Conservation (phyloP, 202 grass and related monocot genomes). For the Elaeis oleifera region DNA sequence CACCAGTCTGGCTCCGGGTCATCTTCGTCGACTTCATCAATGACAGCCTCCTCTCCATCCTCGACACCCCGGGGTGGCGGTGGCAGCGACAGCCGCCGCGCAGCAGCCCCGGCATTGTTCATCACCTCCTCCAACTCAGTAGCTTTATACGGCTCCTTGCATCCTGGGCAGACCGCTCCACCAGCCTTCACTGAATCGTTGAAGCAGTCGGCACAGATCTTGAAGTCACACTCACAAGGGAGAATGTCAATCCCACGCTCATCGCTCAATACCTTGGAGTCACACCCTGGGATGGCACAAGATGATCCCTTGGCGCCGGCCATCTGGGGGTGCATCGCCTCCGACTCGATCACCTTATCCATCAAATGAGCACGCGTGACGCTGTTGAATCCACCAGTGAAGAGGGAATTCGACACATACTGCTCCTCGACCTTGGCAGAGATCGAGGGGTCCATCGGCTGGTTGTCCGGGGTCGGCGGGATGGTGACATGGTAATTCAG, state of each 20-base stretch:
- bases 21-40: conserved; percentile 64
- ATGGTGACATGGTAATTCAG: conserved; percentile 78
- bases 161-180: conserved; percentile 67
- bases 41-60: conserved; percentile 71
- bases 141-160: conserved; percentile 80
- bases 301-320: conserved; percentile 84
- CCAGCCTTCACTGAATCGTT: conserved; percentile 68
- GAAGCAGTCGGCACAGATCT: conserved; percentile 84
- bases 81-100: conserved; percentile 26
- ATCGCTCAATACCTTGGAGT: conserved; percentile 81
- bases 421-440: conserved; percentile 88
- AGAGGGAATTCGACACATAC: conserved; percentile 89
- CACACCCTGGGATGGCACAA: conserved; percentile 67
- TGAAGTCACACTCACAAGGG: conserved; percentile 88
- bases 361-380: conserved; percentile 81
- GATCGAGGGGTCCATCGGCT: conserved; percentile 80
- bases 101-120: conserved; percentile 12
- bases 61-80: conserved; percentile 47
- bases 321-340: conserved; percentile 84
- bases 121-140: conserved; percentile 71
- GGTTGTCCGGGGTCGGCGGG: conserved; percentile 79
- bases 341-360: conserved; percentile 87
- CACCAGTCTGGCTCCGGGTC: conserved; percentile 79
- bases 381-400: conserved; percentile 91
- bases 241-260: conserved; percentile 82